Conservation (phyloP, 2,329 filamentous ascomycete species). For the Xylaria multiplex region DNA sequence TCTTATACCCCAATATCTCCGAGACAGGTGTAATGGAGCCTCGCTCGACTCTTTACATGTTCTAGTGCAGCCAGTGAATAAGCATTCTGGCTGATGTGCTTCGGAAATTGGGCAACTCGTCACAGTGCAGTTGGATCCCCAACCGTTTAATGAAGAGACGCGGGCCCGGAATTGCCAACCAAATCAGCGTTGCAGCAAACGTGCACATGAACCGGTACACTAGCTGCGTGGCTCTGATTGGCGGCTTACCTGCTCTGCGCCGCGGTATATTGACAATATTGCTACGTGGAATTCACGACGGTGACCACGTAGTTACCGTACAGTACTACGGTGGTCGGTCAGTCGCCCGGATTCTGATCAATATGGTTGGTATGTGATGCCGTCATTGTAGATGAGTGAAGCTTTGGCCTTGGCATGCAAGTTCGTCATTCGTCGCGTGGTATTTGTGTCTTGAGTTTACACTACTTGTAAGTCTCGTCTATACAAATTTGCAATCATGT, state of each 20-base stretch:
- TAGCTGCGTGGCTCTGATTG: slow-evolving; percentile 4
- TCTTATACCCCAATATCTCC: neutral
- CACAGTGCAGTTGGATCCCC: slow-evolving; percentile 12
- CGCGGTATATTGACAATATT: slow-evolving; percentile 6
- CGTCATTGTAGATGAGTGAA: slow-evolving; percentile 14
- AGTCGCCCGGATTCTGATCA: neutral
- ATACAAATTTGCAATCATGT: too few species aligned
- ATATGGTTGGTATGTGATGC: slow-evolving; percentile 7
- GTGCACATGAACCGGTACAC: neutral
- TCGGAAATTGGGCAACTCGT: slow-evolving; percentile 21
- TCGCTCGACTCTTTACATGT: too few species aligned
- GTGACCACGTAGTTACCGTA: slow-evolving; percentile 13
- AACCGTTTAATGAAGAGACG: neutral
- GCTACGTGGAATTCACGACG: slow-evolving; percentile 18
- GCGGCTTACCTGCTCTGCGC: neutral
- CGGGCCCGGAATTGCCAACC: too few species aligned
- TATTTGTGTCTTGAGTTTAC: neutral
- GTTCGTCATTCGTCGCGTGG: slow-evolving; percentile 18
- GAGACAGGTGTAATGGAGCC: too few species aligned
- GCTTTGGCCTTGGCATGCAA: slow-evolving; percentile 10
- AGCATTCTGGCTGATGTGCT: slow-evolving; percentile 20
- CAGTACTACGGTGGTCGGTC: neutral
- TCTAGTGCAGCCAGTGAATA: neutral
- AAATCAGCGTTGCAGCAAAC: neutral
- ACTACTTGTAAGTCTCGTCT: too few species aligned